Evolutionary conservation across 441 rosid species (phyloP).

Genomic region (Erysimum cheiri): DNA sequence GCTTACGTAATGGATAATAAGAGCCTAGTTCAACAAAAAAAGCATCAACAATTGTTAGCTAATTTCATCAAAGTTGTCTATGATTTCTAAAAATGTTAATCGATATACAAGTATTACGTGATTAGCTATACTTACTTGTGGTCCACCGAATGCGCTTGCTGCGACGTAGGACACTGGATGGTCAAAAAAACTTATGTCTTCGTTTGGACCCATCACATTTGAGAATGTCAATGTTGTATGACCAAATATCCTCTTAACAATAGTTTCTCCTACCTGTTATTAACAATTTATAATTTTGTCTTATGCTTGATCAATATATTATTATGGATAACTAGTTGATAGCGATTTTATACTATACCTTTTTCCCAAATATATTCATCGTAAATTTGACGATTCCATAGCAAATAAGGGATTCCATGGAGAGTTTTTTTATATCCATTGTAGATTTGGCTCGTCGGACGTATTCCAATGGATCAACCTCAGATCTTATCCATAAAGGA

Average conservation of each 20-base stretch:
- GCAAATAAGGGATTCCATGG: slow-evolving; percentile 51
- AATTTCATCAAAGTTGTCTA: neutral
- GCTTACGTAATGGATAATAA: slow-evolving; percentile 36
- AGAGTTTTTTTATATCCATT: slow-evolving; percentile 64
- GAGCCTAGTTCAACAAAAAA: slow-evolving; percentile 24
- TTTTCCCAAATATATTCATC: slow-evolving; percentile 27
- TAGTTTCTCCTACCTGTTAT: slow-evolving; percentile 23
- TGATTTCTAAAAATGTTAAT: neutral
- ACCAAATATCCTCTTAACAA: slow-evolving; percentile 24
- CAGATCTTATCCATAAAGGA: slow-evolving; percentile 55
- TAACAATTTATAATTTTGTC: neutral
- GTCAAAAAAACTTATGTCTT: slow-evolving; percentile 37
- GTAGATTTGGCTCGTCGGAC: slow-evolving; percentile 63
- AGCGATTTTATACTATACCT: slow-evolving; percentile 1
- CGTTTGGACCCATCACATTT: slow-evolving; percentile 38
- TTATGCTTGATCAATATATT: no score
- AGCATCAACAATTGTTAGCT: neutral
- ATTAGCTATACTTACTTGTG: slow-evolving; percentile 30
- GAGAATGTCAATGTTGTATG: slow-evolving; percentile 40
- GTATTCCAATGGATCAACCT: slow-evolving; percentile 63
- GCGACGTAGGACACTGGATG: slow-evolving; percentile 24
- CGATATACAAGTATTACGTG: neutral
- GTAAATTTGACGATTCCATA: slow-evolving; percentile 24
- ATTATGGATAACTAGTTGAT: neutral
- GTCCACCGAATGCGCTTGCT: slow-evolving; percentile 28